phyloP scores from a whole-genome alignment of 441 rosid species.

The Erysimum cheiri region DNA sequence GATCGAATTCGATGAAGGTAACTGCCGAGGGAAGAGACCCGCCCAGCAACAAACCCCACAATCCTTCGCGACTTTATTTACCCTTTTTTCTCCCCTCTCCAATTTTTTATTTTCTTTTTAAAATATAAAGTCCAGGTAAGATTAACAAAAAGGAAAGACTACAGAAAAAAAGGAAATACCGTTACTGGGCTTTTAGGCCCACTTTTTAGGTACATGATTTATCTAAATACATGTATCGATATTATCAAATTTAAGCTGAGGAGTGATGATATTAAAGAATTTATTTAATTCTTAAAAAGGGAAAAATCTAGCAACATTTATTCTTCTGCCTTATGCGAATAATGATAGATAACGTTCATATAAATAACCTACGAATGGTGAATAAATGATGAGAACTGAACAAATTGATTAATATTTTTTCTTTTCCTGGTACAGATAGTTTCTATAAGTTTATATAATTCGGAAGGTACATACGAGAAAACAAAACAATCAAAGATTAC shows the following conservation, averaged over 20 bases:
- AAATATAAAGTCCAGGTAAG: slow-evolving; percentile 27
- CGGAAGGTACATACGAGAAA: slow-evolving; percentile 23
- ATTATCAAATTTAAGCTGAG: not conserved
- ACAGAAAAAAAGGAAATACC: slow-evolving; percentile 5
- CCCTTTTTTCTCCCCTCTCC: not conserved
- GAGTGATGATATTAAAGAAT: not conserved
- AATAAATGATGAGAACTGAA: slow-evolving; percentile 5
- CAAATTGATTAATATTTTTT: not conserved
- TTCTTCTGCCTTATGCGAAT: not conserved
- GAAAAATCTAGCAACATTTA: not conserved
- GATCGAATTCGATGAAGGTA: slow-evolving; percentile 46
- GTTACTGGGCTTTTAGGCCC: slow-evolving; percentile 43
- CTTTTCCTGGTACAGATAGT: not conserved
- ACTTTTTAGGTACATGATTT: not conserved
- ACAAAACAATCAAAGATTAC: slow-evolving; percentile 38
- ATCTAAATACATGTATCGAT: not conserved
- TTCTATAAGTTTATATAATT: no score
- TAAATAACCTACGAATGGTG: slow-evolving; percentile 6
- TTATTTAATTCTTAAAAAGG: not conserved
- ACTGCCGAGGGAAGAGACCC: slow-evolving; percentile 49
- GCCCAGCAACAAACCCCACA: slow-evolving; percentile 48
- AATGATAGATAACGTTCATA: not conserved
- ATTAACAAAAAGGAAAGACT: not conserved
- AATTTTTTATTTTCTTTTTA: not conserved
- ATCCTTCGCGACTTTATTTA: slow-evolving; percentile 26